Evolutionary conservation across 139 green algal genomes (phyloP), one percentile per base, ranked within the genome.

Genomic region (Chlorella sp.): DNA sequence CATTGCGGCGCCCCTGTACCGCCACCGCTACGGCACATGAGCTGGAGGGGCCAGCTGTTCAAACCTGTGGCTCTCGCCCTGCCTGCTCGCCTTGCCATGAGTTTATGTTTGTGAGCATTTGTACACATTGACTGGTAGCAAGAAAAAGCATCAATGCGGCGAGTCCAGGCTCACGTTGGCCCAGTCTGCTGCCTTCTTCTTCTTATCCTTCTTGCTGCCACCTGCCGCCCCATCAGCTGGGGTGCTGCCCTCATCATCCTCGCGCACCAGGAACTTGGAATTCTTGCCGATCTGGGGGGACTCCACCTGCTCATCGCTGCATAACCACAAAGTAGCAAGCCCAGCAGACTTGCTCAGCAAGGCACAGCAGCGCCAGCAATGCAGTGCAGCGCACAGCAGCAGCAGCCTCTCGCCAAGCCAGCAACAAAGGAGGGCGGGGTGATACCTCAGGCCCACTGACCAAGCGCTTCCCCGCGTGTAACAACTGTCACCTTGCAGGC

Each of bases 1-100:
- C 0, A 85, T 95, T 4, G 85, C 92, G 68, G 61, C 90, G 30
- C 94, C 94, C 16, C 40, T 96, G 71, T 94, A 93, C 78, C 69
- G 91, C 28, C 92, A 95, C 81, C 80, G 92, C 19, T 96, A 95
- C 79, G 94, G 94, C 36, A 95, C 91, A 11, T 96, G 91, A 95
- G 80, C 19, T 32, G 40, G 39, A 57, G 48, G 48, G 66, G 26
- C 24, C 22, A n/a, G 7, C 66, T 30, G 26, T 7, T 14, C 66
- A 73, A 30, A 73, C 3, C 26, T 28, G 24, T n/a, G 66, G 24
- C 11, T 28, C 24, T 73, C 11, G 66, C 66, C 26, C 24, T 30
- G 24, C 66, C 66, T 15, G 66, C 66, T 2, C 21, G 28, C 71
- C 36, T 2, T 30, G 39, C 32, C 32, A 39, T 40, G 71, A 11